Conservation (phyloP, 768 basidiomycete genomes). For the Wakefieldia striispora region DNA sequence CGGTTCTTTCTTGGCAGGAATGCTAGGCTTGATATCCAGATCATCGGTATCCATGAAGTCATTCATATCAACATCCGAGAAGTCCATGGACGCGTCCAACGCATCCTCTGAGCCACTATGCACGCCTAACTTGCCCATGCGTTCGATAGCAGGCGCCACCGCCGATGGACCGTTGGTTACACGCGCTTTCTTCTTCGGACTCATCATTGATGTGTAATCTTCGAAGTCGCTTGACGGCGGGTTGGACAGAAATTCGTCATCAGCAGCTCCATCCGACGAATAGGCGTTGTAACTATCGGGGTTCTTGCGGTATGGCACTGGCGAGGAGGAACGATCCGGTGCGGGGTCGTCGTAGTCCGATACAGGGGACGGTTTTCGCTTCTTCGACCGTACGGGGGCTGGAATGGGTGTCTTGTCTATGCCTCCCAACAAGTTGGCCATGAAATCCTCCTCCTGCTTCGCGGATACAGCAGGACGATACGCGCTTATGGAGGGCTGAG, state of each 20-base stretch:
- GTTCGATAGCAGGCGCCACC: conserved; percentile 55
- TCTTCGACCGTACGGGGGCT: conserved; percentile 42
- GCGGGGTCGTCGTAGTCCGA: conserved; percentile 35
- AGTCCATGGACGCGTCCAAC: conserved; percentile 47
- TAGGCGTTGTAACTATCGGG: conserved; percentile 31
- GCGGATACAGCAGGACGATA: conserved; percentile 77
- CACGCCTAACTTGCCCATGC: conserved; percentile 59
- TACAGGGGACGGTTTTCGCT: conserved; percentile 64
- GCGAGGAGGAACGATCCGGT: conserved; percentile 37
- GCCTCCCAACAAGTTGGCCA: conserved; percentile 74
- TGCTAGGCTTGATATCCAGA: conserved; percentile 43
- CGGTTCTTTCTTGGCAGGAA: conserved; percentile 25
- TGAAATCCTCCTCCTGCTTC: conserved; percentile 85
- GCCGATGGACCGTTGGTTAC: conserved; percentile 39
- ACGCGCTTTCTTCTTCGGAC: conserved; percentile 66
- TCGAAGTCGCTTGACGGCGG: conserved; percentile 50
- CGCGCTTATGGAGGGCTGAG: conserved; percentile 65
- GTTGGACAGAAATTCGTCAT: conserved; percentile 24
- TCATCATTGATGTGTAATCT: conserved; percentile 48
- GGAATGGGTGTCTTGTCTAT: conserved; percentile 55
- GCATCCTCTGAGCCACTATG: conserved; percentile 48
- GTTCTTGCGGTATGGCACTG: conserved; percentile 35
- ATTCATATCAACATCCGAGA: conserved; percentile 60
- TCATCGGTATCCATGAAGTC: conserved; percentile 60
- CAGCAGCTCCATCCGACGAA: conserved; percentile 36